Percentiles rank a stretch among this genome's conserved stretches.
Evolutionary conservation across 108 stramenopile genomes (phyloP).

Genomic region (Discostella pseudostelligera): DNA sequence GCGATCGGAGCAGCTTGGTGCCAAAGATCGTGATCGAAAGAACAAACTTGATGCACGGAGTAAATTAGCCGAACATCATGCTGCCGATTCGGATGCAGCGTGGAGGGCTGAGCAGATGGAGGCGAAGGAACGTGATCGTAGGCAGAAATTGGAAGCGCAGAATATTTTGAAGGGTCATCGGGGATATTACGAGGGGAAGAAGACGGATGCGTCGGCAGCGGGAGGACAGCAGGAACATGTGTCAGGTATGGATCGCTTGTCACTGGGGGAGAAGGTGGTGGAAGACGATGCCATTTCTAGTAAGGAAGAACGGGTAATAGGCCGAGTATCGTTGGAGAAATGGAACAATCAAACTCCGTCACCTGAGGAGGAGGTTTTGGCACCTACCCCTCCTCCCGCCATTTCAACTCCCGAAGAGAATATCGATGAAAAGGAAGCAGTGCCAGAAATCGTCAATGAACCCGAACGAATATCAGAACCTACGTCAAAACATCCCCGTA

Average conservation of each 20-base stretch:
- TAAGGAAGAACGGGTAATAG: neutral
- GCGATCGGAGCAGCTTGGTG: constrained; percentile 10
- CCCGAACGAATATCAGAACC: too few relatives aligned
- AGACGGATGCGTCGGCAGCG: neutral
- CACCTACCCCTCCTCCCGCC: too few relatives aligned
- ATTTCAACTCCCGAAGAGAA: too few relatives aligned
- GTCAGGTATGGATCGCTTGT: constrained; percentile 4
- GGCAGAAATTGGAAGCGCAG: constrained; percentile 37
- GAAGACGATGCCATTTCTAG: neutral
- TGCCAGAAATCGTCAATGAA: too few relatives aligned
- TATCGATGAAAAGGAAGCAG: too few relatives aligned
- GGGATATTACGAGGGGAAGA: constrained; percentile 13
- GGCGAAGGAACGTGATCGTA: constrained; percentile 25
- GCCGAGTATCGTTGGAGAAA: too few relatives aligned
- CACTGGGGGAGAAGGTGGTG: constrained; percentile 10
- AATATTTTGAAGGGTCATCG: constrained; percentile 33
- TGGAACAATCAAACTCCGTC: too few relatives aligned
- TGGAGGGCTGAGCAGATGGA: constrained; percentile 14
- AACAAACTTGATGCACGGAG: constrained; percentile 38
- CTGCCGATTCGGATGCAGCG: constrained; percentile 10
- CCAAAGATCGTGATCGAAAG: constrained; percentile 26
- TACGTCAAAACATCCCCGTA: neutral
- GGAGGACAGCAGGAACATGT: neutral
- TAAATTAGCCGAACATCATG: constrained; percentile 27
- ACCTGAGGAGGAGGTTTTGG: constrained; percentile 9